phyloP scores from a whole-genome alignment of 83 land plant genomes.

The Picea abies region DNA sequence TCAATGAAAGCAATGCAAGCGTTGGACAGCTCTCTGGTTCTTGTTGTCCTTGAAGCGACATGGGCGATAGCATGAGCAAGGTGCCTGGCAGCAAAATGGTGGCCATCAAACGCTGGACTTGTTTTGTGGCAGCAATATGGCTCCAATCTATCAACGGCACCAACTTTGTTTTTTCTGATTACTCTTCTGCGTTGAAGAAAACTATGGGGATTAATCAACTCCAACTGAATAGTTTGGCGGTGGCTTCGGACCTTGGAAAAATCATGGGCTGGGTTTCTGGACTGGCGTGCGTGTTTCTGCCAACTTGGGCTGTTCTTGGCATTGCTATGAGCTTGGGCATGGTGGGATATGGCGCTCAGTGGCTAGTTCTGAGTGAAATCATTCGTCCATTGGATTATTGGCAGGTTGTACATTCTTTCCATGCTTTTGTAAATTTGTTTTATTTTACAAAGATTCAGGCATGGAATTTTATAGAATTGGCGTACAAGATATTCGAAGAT shows the following conservation, averaged over 20 bases:
- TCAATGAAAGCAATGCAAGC: no score
- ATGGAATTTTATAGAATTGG: not conserved
- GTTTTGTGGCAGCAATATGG: constrained; percentile 71
- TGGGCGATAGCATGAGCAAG: not conserved
- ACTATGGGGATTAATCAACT: constrained; percentile 61
- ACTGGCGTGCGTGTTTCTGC: constrained; percentile 42
- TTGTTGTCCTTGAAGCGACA: not conserved
- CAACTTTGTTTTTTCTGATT: constrained; percentile 62
- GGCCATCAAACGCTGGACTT: constrained; percentile 42
- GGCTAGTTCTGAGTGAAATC: constrained; percentile 35
- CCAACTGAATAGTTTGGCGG: constrained; percentile 68
- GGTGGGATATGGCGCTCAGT: constrained; percentile 70
- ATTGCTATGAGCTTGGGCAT: constrained; percentile 53
- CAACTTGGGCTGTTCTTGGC: constrained; percentile 53
- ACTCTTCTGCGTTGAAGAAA: constrained; percentile 63
- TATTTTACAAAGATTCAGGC: not conserved
- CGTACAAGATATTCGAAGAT: no score
- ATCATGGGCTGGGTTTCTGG: constrained; percentile 74
- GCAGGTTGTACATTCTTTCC: constrained; percentile 26
- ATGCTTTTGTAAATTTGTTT: not conserved
- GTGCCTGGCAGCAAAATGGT: not conserved
- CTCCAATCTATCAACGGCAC: constrained; percentile 74
- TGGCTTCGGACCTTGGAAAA: constrained; percentile 83
- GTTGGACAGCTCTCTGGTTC: no score
- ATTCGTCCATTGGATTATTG: constrained; percentile 37